These are phyloP conservation scores for Galerina sulciceps DNA, from an alignment of 768 basidiomycete species.

Conservation along the genomic window DNA sequence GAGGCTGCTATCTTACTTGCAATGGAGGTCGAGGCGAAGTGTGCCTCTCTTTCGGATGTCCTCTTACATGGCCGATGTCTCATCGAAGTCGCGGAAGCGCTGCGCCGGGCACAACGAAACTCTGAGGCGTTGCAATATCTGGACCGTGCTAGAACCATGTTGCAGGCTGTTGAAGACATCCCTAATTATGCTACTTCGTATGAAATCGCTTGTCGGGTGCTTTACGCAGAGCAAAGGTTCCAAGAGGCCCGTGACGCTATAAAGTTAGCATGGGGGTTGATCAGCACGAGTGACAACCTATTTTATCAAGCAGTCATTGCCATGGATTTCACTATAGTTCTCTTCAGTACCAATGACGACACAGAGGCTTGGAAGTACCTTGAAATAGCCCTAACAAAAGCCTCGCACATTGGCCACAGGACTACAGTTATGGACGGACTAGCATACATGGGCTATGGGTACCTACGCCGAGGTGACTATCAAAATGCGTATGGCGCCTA, in stretches of 20 bases:
- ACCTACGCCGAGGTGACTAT: slow-evolving; percentile 11
- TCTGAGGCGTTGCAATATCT: not conserved
- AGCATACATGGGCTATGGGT: slow-evolving; percentile 10
- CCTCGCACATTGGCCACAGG: slow-evolving; percentile 2
- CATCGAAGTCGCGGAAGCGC: not conserved
- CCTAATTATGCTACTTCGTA: slow-evolving; percentile 1
- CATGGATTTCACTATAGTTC: slow-evolving; percentile 1
- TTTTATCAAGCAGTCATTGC: slow-evolving; percentile 6
- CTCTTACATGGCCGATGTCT: slow-evolving; percentile 9
- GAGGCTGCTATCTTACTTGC: not conserved
- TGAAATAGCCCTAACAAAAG: slow-evolving; percentile 2
- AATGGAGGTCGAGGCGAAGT: slow-evolving; percentile 6
- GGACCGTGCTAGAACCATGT: slow-evolving; percentile 5
- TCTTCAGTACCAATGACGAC: slow-evolving; percentile 5
- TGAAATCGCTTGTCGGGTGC: not conserved
- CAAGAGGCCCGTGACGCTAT: slow-evolving; percentile 5
- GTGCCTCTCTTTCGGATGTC: slow-evolving; percentile 7
- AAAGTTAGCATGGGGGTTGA: not conserved
- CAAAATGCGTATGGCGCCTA: slow-evolving; percentile 9
- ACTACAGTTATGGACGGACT: not conserved
- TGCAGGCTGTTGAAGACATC: not conserved
- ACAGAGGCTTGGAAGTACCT: slow-evolving; percentile 1
- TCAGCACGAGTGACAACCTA: slow-evolving; percentile 3
- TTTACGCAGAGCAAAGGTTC: not conserved
- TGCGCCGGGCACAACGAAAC: not conserved